Evolutionary conservation across 306 rosid species (phyloP), one percentile per base, ranked within the genome.

Genomic region (Dicorynia guianensis): DNA sequence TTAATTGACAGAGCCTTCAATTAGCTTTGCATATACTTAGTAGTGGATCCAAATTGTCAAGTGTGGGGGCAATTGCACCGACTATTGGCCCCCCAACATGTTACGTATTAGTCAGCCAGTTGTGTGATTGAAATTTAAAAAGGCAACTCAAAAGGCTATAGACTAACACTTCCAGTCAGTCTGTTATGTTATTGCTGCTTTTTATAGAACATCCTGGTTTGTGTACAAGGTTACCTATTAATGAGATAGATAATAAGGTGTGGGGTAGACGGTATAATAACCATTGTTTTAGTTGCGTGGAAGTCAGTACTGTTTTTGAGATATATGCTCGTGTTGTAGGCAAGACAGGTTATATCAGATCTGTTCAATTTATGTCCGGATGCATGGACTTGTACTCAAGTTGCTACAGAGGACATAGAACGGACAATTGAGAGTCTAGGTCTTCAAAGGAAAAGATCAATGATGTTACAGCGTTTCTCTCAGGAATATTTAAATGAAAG

Each of bases 361-460:
- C 77, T 93, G 17, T 93, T 93, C 79, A 18, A 49, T 10, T 65
- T 93, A 79, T 93, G 97, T 79, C 93, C 93, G 3, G 67, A 87
- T 74, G 93, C 97, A 58, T 74, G 79, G 69, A 49, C 93, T 74
- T 87, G 93, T 42, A 68, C 70, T 7, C 79, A 82, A 78, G 89
- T 80, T 54, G 25, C 81, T 34, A 3, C 30, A 35, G 79, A 69
- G 71, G 83, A 88, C 36, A 87, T 93, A 71, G 86, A 69, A 55
- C 15, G 72, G 62, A 8, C 76, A 53, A 93, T 90, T 76, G 36
- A 13, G 65, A 40, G 75, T 74, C 86, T 93, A 46, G 96, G 93
- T 63, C 55, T 87, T 11, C 86, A 88, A 3, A 79, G n/a, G 12
- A 87, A 80, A 77, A 87, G 93, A 75, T 67, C 97, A 2, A 11